Base-by-base conservation (phyloP, 2,329 filamentous ascomycete genomes). In the Basipetospora chlamydospora region DNA sequence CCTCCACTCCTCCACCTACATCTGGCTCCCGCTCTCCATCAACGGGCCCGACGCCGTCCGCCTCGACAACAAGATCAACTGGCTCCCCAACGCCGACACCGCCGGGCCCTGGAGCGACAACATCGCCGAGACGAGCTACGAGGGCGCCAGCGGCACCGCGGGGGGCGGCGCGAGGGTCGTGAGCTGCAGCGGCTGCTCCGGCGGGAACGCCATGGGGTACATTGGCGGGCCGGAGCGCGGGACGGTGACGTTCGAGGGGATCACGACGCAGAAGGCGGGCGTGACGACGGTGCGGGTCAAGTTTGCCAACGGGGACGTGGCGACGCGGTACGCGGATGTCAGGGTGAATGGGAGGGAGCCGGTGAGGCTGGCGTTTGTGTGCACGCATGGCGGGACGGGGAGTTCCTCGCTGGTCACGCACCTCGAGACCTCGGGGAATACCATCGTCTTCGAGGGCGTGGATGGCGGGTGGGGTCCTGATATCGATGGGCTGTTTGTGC, bases 1-100 rank as follows among this genome's bases (percentile, higher is more conserved):
- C 42, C 60, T 82, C 1, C 67, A 65, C 51, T 56, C 66, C 0
- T 70, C 65, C 35, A 77, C 73, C 0, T 80, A 80, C 45, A 56
- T 80, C 28, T 80, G 75, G 76, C 60, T 80, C 0, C 76, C 76
- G 0, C 52, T 80, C 1, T 57, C 48, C 4, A 59, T 77, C 41
- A 57, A 57, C 2, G 71, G 69, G 5, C 15, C 30, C 0, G 70
- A 60, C 0, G 63, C 55, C 0, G 67, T 72, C 2, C 60, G 45
- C 8, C 60, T 72, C 47, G 54, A 59, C 37, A 67, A 74, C 49
- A 50, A 59, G 18, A 67, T 70, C 8, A 70, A 66, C 39, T 77
- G 73, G 73, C 52, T 67, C 1, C 56, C 66, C 1, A 51, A 72
- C 32, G 54, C 60, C 0, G 52, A 56, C 0, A 63, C 65, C 0